Percentiles rank a stretch among this genome's conserved stretches.
phyloP scores from a whole-genome alignment of 495 filamentous ascomycete genomes.

The Talaromyces thailandensis region DNA sequence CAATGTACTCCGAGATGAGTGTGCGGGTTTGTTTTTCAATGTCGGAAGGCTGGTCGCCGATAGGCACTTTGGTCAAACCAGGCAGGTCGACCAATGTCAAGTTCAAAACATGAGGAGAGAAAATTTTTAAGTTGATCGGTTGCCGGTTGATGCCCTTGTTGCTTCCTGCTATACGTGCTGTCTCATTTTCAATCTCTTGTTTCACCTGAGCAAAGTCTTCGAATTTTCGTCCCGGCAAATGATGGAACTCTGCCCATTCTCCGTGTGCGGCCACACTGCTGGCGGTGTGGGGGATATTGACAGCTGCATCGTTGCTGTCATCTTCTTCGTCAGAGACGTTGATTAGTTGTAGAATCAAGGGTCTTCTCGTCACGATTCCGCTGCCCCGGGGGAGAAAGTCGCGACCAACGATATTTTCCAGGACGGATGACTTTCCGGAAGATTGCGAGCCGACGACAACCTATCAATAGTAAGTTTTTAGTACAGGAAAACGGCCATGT shows the following conservation, averaged over 20 bases:
- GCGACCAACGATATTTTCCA: slow-evolving; percentile 97
- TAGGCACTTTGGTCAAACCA: slow-evolving; percentile 95
- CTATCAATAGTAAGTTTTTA: slow-evolving; percentile 36
- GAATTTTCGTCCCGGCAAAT: slow-evolving; percentile 81
- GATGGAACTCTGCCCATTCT: slow-evolving; percentile 97
- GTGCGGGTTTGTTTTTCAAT: slow-evolving; percentile 99
- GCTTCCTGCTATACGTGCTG: slow-evolving; percentile 84
- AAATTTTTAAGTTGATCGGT: slow-evolving; percentile 98
- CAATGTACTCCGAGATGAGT: slow-evolving; percentile 96
- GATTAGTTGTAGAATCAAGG: slow-evolving; percentile 95
- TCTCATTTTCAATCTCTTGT: slow-evolving; percentile 96
- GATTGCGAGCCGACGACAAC: slow-evolving; percentile 98
- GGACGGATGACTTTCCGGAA: slow-evolving; percentile 96
- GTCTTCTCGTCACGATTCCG: slow-evolving; percentile 90
- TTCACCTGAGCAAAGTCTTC: slow-evolving; percentile 89
- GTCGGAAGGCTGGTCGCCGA: slow-evolving; percentile 94
- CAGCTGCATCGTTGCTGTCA: slow-evolving; percentile 49
- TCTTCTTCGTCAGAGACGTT: slow-evolving; percentile 80
- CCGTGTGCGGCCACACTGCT: slow-evolving; percentile 59
- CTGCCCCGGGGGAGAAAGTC: slow-evolving; percentile 95
- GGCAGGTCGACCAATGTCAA: slow-evolving; percentile 94
- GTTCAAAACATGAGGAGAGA: slow-evolving; percentile 93
- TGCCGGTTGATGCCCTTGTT: slow-evolving; percentile 98
- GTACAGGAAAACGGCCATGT: slow-evolving; percentile 9
- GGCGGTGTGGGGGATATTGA: slow-evolving; percentile 60